Conservation (phyloP, 768 basidiomycete species). For the Mycena vulgaris region DNA sequence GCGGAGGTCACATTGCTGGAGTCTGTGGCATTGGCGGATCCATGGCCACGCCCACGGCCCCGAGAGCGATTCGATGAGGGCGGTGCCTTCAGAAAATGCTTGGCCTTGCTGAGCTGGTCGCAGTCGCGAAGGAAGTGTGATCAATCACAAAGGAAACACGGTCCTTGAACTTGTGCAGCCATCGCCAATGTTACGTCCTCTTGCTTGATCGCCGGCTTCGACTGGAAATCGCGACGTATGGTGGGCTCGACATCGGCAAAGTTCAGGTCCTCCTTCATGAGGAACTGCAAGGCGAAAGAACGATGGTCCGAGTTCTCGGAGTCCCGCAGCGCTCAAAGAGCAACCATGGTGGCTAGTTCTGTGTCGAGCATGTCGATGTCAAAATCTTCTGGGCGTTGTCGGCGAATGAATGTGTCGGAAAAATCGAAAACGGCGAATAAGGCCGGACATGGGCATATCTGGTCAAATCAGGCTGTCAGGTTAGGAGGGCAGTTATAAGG, state of each 20-base stretch:
- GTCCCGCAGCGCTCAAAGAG: slow-evolving; percentile 22
- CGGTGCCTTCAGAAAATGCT: background rate
- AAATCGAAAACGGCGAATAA: too few species aligned
- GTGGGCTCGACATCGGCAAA: slow-evolving; percentile 18
- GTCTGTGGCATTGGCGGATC: slow-evolving; percentile 1
- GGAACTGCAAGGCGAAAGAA: slow-evolving; percentile 10
- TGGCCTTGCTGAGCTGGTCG: background rate
- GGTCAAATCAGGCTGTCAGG: too few species aligned
- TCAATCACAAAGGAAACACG: slow-evolving; percentile 28
- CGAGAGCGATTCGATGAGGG: background rate
- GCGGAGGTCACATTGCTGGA: background rate
- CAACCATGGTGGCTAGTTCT: slow-evolving; percentile 27
- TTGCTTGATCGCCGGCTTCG: slow-evolving; percentile 14
- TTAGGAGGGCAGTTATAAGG: too few species aligned
- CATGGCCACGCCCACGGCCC: slow-evolving; percentile 11
- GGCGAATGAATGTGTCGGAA: slow-evolving; percentile 6
- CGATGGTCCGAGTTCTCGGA: slow-evolving; percentile 10
- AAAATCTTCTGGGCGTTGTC: slow-evolving; percentile 1
- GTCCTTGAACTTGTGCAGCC: slow-evolving; percentile 20
- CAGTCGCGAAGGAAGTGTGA: slow-evolving; percentile 23
- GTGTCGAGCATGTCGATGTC: slow-evolving; percentile 12
- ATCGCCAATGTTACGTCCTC: slow-evolving; percentile 22
- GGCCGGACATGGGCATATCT: too few species aligned
- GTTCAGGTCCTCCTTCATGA: slow-evolving; percentile 24
- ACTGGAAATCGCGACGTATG: slow-evolving; percentile 19